Conservation (phyloP, 768 basidiomycete species). For the Pleurotus sapidus region DNA sequence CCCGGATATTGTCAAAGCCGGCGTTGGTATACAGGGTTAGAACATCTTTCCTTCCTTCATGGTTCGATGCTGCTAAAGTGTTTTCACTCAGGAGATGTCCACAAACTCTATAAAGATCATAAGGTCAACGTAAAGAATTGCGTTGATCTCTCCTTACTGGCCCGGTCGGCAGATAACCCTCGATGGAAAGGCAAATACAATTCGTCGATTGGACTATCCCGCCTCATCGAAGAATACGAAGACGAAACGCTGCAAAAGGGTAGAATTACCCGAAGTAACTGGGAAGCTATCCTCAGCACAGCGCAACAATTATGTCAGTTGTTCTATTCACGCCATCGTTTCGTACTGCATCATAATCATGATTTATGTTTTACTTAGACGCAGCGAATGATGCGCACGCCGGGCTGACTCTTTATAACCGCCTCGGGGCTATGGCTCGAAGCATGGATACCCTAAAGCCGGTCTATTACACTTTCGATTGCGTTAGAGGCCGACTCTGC, state of each 20-base stretch:
- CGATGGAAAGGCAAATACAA: slow-evolving; percentile 73
- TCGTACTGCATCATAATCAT: slow-evolving; percentile 10
- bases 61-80: not conserved
- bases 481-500: slow-evolving; percentile 41
- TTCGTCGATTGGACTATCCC: slow-evolving; percentile 58
- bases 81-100: slow-evolving; percentile 52
- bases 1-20: slow-evolving; percentile 59
- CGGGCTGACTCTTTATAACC: slow-evolving; percentile 50
- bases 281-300: slow-evolving; percentile 49
- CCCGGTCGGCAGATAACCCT: slow-evolving; percentile 65
- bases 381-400: slow-evolving; percentile 73
- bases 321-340: not conserved
- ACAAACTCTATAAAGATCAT: slow-evolving; percentile 58
- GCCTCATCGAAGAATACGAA: slow-evolving; percentile 62
- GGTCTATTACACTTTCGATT: slow-evolving; percentile 58
- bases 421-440: slow-evolving; percentile 40
- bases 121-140: slow-evolving; percentile 42
- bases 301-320: slow-evolving; percentile 62
- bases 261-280: slow-evolving; percentile 62
- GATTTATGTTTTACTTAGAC: slow-evolving; percentile 37
- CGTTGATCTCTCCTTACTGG: slow-evolving; percentile 71
- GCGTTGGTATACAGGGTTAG: slow-evolving; percentile 73
- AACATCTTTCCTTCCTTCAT: too few species aligned
- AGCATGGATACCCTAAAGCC: slow-evolving; percentile 28
- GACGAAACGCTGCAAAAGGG: slow-evolving; percentile 54